Evolutionary conservation across 768 basidiomycete species (phyloP), one percentile per base, ranked within the genome.

Genomic region (Grammothele lineata): DNA sequence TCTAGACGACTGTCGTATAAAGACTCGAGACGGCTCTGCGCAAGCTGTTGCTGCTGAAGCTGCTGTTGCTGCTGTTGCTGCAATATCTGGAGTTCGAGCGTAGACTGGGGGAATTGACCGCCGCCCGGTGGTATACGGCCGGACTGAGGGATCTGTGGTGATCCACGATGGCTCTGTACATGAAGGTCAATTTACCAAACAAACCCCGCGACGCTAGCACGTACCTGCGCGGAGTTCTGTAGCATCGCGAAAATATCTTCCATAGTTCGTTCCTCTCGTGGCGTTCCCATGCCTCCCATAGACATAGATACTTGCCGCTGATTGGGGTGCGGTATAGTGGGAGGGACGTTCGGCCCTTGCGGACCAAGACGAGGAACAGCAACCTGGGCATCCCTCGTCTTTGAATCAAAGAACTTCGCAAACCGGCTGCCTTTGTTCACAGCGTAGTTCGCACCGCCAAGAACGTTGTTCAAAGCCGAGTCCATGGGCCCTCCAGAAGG

Each of bases 401-500:
- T 89, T n/a, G 76, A 76, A 55, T 91, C 88, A 53, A 91, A 92
- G 64, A 90, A 89, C 61, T 90, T 92, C 25, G 87, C 89, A 62
- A 91, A 86, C 30, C 89, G 81, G 60, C 88, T 91, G 33, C 88
- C 88, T 63, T 84, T 88, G 21, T 72, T 73, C 25, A 71, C 67
- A 12, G 78, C 70, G 58, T 77, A 70, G 25, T 75, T 72, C 22
- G 72, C 70, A 21, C 69, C 69, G 42, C 60, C 63, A 37, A 61
- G 53, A 45, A 56, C 26, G 38, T 40, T 50, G 4, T 55, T 45
- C 9, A 56, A 56, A 27, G 56, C 45, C 5, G 49, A 37, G 21
- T 62, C 62, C n/a, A 55, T 41, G 11, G 27, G 37, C 6, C 37
- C 40, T 2, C 51, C 46, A 25, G 56, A 37, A 34, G 50, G 23